These are phyloP conservation scores for Amniculicola lignicola DNA, from an alignment of 495 filamentous ascomycete species.

Conservation along the genomic window DNA sequence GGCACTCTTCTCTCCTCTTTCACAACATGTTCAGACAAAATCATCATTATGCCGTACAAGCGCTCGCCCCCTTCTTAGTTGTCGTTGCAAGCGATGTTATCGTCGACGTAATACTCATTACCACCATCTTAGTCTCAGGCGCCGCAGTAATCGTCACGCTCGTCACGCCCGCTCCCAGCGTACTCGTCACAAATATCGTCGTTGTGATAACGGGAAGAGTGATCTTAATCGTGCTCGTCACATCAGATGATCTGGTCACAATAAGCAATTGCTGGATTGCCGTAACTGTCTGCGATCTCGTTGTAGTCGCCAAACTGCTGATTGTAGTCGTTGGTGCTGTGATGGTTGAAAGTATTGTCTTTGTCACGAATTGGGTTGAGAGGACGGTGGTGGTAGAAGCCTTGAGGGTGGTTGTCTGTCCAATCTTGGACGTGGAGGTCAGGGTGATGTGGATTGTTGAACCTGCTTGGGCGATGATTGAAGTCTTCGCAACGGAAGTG, in stretches of 20 bases:
- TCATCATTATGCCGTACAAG: not conserved
- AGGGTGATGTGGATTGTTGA: not conserved
- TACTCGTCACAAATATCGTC: not conserved
- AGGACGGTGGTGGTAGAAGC: not conserved
- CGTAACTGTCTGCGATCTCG: not conserved
- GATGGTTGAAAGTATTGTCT: not conserved
- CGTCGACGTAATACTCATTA: not conserved
- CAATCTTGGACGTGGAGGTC: not conserved
- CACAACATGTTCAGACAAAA: too few species aligned
- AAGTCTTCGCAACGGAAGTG: not conserved
- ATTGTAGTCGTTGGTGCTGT: not conserved
- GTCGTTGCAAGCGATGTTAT: not conserved
- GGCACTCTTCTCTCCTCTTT: too few species aligned
- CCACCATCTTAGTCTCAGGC: not conserved
- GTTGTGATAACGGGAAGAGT: not conserved
- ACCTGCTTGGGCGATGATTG: not conserved
- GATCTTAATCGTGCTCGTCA: not conserved
- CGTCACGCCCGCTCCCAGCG: not conserved
- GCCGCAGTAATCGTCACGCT: not conserved
- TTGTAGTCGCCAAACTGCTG: not conserved
- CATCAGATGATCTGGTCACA: not conserved
- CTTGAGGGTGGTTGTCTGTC: conserved; percentile 2
- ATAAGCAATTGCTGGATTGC: not conserved
- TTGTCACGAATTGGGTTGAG: not conserved
- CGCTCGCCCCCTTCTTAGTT: not conserved